phyloP scores from a whole-genome alignment of 805 yeast genomes.

The Nematodospora valgi region DNA sequence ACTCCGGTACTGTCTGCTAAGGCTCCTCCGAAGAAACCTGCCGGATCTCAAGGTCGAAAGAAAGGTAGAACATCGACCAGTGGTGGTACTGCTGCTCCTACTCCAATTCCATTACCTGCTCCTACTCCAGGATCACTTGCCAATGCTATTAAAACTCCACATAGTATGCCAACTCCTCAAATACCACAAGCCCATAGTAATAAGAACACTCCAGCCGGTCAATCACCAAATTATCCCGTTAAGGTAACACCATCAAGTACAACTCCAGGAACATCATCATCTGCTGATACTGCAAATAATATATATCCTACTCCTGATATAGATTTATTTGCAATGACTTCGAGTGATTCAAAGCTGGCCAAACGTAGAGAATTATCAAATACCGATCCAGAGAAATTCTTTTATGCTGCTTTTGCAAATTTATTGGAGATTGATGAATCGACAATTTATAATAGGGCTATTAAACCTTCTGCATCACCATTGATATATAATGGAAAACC shows the following conservation, averaged over 20 bases:
- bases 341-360: slow-evolving; percentile 39
- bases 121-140: slow-evolving; percentile 39
- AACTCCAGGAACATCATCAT: slow-evolving; percentile 7
- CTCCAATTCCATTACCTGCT: slow-evolving; percentile 28
- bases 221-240: slow-evolving; percentile 28
- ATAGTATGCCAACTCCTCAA: slow-evolving; percentile 42
- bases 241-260: slow-evolving; percentile 8
- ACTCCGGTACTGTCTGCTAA: slow-evolving; percentile 6
- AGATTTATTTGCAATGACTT: slow-evolving; percentile 22
- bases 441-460: slow-evolving; percentile 20
- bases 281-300: slow-evolving; percentile 5
- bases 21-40: slow-evolving; percentile 7
- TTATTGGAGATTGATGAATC: slow-evolving; percentile 42
- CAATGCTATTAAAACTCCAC: slow-evolving; percentile 41
- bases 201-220: slow-evolving; percentile 37
- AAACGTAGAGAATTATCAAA: slow-evolving; percentile 45
- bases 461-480: slow-evolving; percentile 13
- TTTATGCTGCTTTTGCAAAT: slow-evolving; percentile 50
- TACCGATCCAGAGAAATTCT: slow-evolving; percentile 46
- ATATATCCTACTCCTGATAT: slow-evolving; percentile 14
- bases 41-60: slow-evolving; percentile 11
- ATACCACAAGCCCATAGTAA: slow-evolving; percentile 32
- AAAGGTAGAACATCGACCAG: slow-evolving; percentile 10
- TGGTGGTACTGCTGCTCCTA: slow-evolving; percentile 17
- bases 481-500: slow-evolving; percentile 12